Evolutionary conservation across 139 green algal genomes (phyloP).

Genomic region (Chlorella sorokiniana): DNA sequence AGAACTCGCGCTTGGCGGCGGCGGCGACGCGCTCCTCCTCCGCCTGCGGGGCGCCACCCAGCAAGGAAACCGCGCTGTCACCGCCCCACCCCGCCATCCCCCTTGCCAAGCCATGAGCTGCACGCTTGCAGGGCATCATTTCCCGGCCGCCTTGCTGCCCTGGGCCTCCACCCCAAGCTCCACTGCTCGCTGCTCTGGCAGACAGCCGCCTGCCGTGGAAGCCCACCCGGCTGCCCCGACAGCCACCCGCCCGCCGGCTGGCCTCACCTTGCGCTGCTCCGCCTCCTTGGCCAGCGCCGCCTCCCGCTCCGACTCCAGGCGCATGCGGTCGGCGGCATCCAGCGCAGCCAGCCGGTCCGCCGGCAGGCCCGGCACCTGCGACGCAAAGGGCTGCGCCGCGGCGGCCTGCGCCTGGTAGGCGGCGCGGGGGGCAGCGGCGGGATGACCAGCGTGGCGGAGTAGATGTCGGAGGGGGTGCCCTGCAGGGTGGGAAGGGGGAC

Average conservation of each 20-base stretch:
- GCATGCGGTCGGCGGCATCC: slow-evolving; percentile 43
- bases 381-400: slow-evolving; percentile 35
- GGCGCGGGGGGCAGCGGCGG: slow-evolving; percentile 23
- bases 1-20: slow-evolving; percentile 35
- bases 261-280: slow-evolving; percentile 41
- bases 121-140: no score
- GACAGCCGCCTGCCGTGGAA: no score
- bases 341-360: slow-evolving; percentile 33
- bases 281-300: slow-evolving; percentile 38
- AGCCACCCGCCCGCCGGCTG: no score
- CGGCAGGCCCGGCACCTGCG: slow-evolving; percentile 41
- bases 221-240: background rate
- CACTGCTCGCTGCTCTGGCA: no score
- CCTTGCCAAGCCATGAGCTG: no score
- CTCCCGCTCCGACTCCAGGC: slow-evolving; percentile 45
- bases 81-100: no score
- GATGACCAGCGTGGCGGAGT: slow-evolving; percentile 53
- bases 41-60: background rate
- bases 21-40: slow-evolving; percentile 42
- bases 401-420: slow-evolving; percentile 33
- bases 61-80: no score
- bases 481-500: background rate
- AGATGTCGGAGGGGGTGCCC: slow-evolving; percentile 29
- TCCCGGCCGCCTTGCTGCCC: no score
- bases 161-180: no score